These are phyloP conservation scores for Pseudogymnoascus pannorum DNA, from an alignment of 2,329 filamentous ascomycete species.

Conservation along the genomic window DNA sequence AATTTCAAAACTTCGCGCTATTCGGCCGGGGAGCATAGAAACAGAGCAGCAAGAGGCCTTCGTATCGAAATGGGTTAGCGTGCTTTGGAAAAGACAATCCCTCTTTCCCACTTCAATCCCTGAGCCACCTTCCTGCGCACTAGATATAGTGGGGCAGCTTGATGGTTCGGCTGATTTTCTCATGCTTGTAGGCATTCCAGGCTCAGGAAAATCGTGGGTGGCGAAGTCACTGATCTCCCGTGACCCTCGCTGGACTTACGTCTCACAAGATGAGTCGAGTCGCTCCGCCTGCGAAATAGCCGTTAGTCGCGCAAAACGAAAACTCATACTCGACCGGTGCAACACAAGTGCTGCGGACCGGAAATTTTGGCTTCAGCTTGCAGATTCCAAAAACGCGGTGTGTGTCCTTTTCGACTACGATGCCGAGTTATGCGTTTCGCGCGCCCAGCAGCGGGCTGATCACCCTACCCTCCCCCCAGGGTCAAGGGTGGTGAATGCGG, in stretches of 20 bases:
- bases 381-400: background rate
- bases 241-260: conserved; percentile 5
- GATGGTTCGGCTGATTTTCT: conserved; percentile 11
- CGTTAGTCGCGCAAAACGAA: background rate
- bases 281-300: conserved; percentile 3
- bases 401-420: conserved; percentile 15
- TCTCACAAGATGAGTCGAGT: conserved; percentile 14
- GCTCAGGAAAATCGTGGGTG: conserved; percentile 14
- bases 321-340: conserved; percentile 16
- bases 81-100: conserved; percentile 15
- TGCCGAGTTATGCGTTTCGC: conserved; percentile 10
- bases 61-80: conserved; percentile 13
- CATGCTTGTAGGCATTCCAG: conserved; percentile 14
- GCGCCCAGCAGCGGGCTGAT: conserved; percentile 10
- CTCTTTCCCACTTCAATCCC: background rate
- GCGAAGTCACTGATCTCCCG: conserved; percentile 9
- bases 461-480: conserved; percentile 15
- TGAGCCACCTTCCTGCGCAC: conserved; percentile 2
- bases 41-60: conserved; percentile 16
- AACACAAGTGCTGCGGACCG: conserved; percentile 15
- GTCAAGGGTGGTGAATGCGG: conserved; percentile 6
- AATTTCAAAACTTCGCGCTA: conserved; percentile 9
- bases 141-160: conserved; percentile 11
- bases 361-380: conserved; percentile 9
- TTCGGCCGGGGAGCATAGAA: conserved; percentile 15